phyloP scores from a whole-genome alignment of 352 stramenopile genomes.

The Lagenidium giganteum region DNA sequence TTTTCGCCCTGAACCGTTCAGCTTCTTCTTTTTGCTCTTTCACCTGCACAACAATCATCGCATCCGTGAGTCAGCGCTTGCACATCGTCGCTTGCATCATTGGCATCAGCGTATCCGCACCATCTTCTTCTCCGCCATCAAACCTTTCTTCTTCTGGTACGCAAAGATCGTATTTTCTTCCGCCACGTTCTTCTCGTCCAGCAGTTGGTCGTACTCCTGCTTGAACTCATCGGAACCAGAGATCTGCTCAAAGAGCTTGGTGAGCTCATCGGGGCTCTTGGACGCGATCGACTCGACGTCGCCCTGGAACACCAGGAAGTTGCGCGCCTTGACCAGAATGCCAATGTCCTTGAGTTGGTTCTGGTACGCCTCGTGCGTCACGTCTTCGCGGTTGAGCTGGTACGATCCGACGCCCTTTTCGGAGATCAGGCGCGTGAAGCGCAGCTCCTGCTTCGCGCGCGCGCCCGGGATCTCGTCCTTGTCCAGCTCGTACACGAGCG shows the following conservation, averaged over 20 bases:
- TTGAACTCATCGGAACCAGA: constrained; percentile 86
- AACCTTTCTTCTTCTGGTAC: constrained; percentile 95
- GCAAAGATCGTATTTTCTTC: constrained; percentile 93
- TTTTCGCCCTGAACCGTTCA: constrained; percentile 75
- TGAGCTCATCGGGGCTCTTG: constrained; percentile 94
- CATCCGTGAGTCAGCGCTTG: constrained; percentile 6
- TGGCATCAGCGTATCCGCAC: constrained; percentile 19
- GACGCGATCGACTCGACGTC: constrained; percentile 98
- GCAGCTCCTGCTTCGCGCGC: constrained; percentile 58
- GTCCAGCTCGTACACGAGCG: constrained; percentile 91
- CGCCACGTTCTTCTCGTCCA: constrained; percentile 89
- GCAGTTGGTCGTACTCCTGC: constrained; percentile 74
- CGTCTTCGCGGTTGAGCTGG: constrained; percentile 67
- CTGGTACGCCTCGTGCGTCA: constrained; percentile 93
- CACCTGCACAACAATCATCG: no score
- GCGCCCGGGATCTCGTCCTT: constrained; percentile 48
- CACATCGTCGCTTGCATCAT: neutral
- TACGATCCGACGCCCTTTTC: constrained; percentile 86
- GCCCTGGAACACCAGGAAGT: constrained; percentile 99
- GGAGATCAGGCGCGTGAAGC: constrained; percentile 93
- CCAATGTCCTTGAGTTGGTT: constrained; percentile 92
- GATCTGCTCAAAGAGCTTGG: constrained; percentile 97
- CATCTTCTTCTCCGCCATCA: constrained; percentile 89
- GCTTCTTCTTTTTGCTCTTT: constrained; percentile 95
- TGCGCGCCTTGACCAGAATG: constrained; percentile 98